A percentile compares a stretch with the other conserved stretches of the same genome.
phyloP scores from a whole-genome alignment of 2,329 filamentous ascomycete genomes.

The Xylaria sp. region DNA sequence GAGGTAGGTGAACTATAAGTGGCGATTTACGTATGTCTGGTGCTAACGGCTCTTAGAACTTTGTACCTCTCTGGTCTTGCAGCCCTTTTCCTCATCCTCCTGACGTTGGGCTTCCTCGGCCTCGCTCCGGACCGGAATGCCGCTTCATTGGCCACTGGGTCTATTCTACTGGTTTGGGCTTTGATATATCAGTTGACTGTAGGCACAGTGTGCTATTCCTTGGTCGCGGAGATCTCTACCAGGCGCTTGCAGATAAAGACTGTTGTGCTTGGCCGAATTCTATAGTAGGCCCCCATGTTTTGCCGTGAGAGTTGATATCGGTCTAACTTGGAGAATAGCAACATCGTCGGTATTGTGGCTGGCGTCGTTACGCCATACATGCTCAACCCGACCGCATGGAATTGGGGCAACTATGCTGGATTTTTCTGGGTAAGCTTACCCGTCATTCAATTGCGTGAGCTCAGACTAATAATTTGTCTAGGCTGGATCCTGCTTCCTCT shows the following conservation, averaged over 20 bases:
- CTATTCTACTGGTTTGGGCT: conserved; percentile 84
- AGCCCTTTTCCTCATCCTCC: conserved; percentile 75
- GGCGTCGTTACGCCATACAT: conserved; percentile 88
- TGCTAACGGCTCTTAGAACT: conserved; percentile 46
- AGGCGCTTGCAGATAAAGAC: conserved; percentile 89
- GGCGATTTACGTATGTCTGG: conserved; percentile 39
- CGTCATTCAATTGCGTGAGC: conserved; percentile 4
- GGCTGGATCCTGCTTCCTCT: conserved; percentile 78
- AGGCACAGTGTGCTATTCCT: conserved; percentile 86
- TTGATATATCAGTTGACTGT: conserved; percentile 86
- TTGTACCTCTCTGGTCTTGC: conserved; percentile 79
- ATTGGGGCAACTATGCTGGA: conserved; percentile 86
- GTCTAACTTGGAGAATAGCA: conserved; percentile 51
- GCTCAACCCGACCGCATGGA: conserved; percentile 85
- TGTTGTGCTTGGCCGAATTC: conserved; percentile 80
- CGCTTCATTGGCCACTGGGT: conserved; percentile 77
- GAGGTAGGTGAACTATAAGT: conserved; percentile 46
- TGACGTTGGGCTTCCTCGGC: conserved; percentile 84
- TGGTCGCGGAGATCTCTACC: conserved; percentile 84
- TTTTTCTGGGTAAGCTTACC: conserved; percentile 75
- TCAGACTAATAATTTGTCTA: conserved; percentile 33
- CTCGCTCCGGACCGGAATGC: conserved; percentile 69
- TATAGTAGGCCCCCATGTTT: conserved; percentile 58
- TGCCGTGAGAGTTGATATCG: neutral
- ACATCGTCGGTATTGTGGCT: conserved; percentile 81